phyloP scores from a whole-genome alignment of 257 asterid genomes.

The Parsonsia alboflavescens region DNA sequence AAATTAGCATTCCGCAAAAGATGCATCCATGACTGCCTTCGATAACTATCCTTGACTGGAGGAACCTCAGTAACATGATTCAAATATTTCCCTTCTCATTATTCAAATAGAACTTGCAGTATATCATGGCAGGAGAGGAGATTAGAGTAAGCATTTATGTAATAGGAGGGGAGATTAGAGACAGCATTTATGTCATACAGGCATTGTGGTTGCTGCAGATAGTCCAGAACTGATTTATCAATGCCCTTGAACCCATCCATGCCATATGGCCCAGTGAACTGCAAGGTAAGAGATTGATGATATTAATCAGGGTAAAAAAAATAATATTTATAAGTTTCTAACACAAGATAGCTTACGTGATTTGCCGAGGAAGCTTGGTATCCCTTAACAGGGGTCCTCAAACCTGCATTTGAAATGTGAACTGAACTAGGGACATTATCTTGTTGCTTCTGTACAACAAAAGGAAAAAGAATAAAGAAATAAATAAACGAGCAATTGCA shows the following conservation, averaged over 20 bases:
- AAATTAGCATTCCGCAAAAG: not conserved
- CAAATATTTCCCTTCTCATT: not conserved
- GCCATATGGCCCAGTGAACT: constrained; percentile 48
- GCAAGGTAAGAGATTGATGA: constrained; percentile 21
- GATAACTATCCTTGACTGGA: too few relatives aligned
- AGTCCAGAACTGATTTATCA: constrained; percentile 40
- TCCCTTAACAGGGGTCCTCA: constrained; percentile 57
- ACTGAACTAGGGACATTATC: constrained; percentile 37
- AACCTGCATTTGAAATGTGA: constrained; percentile 42
- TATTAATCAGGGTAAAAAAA: constrained; percentile 4
- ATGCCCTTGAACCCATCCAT: constrained; percentile 43
- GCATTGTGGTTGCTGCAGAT: constrained; percentile 57
- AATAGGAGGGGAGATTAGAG: not conserved
- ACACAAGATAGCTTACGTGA: constrained; percentile 31
- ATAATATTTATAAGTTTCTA: not conserved
- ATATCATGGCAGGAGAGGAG: not conserved
- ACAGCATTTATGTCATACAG: constrained; percentile 45
- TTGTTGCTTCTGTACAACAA: constrained; percentile 45
- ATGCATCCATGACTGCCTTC: not conserved
- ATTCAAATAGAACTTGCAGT: not conserved
- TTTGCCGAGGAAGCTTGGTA: constrained; percentile 48
- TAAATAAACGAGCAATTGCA: not conserved
- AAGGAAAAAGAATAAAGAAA: not conserved
- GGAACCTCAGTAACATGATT: not conserved
- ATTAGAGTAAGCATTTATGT: constrained; percentile 11